A percentile compares a stretch with the other conserved stretches of the same genome.
Conservation (phyloP, 176 grass and related monocot species). For the Oryza glumipatula region DNA sequence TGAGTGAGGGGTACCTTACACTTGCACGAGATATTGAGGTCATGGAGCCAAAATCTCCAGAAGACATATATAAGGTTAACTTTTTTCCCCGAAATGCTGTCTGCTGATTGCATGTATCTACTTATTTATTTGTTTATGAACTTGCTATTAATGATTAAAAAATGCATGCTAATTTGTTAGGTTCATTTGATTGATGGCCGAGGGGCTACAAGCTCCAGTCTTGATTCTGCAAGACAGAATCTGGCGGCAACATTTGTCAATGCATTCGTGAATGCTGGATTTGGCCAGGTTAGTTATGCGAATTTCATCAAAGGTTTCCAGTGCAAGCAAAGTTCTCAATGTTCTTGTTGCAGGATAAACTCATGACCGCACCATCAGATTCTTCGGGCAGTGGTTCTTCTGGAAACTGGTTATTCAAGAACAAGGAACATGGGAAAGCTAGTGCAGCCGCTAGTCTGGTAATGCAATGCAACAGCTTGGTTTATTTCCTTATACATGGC, state of each 20-base stretch:
- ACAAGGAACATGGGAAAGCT: slow-evolving; percentile 73
- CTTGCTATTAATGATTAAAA: background rate
- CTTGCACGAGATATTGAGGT: slow-evolving; percentile 77
- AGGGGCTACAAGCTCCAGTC: slow-evolving; percentile 59
- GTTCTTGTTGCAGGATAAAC: slow-evolving; percentile 63
- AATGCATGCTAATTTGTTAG: slow-evolving; percentile 38
- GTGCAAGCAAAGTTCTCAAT: background rate
- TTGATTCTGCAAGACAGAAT: slow-evolving; percentile 87
- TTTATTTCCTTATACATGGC: background rate
- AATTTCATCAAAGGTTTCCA: slow-evolving; percentile 20
- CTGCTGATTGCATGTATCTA: background rate
- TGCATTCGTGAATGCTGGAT: slow-evolving; percentile 88
- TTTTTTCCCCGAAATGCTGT: background rate
- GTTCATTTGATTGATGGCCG: slow-evolving; percentile 77
- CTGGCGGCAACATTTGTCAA: slow-evolving; percentile 80
- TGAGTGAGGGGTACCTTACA: slow-evolving; percentile 67
- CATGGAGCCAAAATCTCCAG: slow-evolving; percentile 71
- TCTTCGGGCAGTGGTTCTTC: slow-evolving; percentile 59
- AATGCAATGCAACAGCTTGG: slow-evolving; percentile 14
- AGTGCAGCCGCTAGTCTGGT: slow-evolving; percentile 81
- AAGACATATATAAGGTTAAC: slow-evolving; percentile 77
- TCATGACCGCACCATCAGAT: slow-evolving; percentile 65
- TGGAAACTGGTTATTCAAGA: slow-evolving; percentile 76
- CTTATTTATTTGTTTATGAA: background rate
- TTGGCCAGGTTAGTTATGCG: slow-evolving; percentile 59